Conservation (phyloP, 2,329 filamentous ascomycete genomes). For the Anisogramma anomala region DNA sequence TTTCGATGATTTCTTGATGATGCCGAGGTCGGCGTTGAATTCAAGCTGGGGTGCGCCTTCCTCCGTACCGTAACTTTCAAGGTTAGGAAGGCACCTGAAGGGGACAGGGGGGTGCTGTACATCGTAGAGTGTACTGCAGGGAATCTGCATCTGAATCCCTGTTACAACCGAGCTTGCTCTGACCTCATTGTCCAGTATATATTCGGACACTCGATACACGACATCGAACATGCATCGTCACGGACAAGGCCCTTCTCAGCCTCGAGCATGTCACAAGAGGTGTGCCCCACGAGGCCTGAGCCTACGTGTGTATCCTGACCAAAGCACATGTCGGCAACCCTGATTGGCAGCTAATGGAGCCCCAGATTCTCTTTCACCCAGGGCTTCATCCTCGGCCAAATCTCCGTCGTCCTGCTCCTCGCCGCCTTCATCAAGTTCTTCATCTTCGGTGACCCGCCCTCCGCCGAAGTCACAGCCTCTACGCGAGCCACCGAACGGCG, state of each 20-base stretch:
- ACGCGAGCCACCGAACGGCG: conserved; percentile 64
- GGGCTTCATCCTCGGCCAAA: conserved; percentile 82
- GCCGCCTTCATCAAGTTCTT: conserved; percentile 99
- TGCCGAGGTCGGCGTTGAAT: no score
- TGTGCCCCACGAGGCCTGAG: conserved; percentile 32
- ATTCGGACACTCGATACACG: no score
- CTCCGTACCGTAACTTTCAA: no score
- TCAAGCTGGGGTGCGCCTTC: no score
- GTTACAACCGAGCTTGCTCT: no score
- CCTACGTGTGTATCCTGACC: conserved; percentile 31
- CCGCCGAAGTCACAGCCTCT: conserved; percentile 67
- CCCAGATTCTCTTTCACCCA: conserved; percentile 78
- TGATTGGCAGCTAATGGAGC: not conserved
- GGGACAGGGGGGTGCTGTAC: no score
- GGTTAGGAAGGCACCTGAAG: no score
- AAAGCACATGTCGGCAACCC: conserved; percentile 2
- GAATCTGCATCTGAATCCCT: no score
- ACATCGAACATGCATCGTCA: no score
- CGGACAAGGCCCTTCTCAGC: not conserved
- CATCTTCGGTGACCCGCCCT: conserved; percentile 91
- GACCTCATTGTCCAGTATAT: conserved; percentile 11
- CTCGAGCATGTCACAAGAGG: conserved; percentile 28
- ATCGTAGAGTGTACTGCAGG: no score
- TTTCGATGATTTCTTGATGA: no score
- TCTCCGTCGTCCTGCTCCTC: conserved; percentile 82